Evolutionary conservation across 345 rosid genomes (phyloP), one percentile per base, ranked within the genome.

Genomic region (Carallia pectinifolia): DNA sequence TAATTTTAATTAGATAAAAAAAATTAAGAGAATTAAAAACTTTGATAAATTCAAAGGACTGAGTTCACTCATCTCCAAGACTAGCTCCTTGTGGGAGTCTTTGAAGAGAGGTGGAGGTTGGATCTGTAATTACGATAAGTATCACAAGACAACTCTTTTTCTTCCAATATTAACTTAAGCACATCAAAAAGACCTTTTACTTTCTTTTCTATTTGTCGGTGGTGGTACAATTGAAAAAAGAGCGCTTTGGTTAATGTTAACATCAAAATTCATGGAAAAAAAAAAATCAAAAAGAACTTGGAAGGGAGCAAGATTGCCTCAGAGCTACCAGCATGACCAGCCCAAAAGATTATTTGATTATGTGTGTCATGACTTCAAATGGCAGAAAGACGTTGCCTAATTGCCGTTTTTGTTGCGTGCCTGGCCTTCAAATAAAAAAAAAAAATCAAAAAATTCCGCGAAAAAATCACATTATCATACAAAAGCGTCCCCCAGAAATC

Each of bases 61-160:
- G 53, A 69, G 53, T 30, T 65, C 71, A 65, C 74, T 76, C 74
- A 56, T 74, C 73, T 19, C 30, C 67, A 31, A 17, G 2, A 23
- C 23, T 23, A 23, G 23, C 50, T 23, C 23, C 23, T 0, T 23
- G 33, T 55, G 60, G 23, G 12, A 55, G 23, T 60, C 44, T 29
- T 15, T 17, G 68, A 30, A 33, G 56, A 60, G 65, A 4, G 48
- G n/a, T 40, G 58, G 44, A 67, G 33, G 69, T 60, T 62, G 59
- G 58, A 60, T 59, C 53, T 37, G 44, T 15, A 63, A 13, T 17
- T 63, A 77, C 12, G 50, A 10, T 72, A 67, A 68, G 6, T 3
- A 7, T 23, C 30, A 38, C 18, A 27, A 7, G 13, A 8, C 30
- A 15, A 56, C 4, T 30, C 12, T 4, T 44, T 12, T 44, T 44